Evolutionary conservation across 345 rosid genomes (phyloP).

Genomic region (Mangifera indica): DNA sequence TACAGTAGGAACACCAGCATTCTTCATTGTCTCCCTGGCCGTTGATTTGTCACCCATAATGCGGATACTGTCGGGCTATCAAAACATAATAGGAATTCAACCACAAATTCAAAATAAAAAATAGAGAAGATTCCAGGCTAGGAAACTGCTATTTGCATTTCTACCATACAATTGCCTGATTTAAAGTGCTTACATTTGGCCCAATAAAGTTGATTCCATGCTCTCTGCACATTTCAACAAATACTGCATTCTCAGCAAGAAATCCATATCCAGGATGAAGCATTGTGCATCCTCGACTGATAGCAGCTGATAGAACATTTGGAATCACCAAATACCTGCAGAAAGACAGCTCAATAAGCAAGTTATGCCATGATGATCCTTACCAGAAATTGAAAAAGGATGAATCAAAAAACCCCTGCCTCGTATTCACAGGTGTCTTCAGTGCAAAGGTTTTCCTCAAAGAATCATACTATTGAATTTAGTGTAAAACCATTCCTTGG

Average conservation of each 20-base stretch:
- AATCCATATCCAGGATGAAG: slow-evolving; percentile 99
- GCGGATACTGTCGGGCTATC: slow-evolving; percentile 95
- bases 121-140: no score
- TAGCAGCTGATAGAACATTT: slow-evolving; percentile 92
- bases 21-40: slow-evolving; percentile 99
- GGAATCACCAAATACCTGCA: slow-evolving; percentile 78
- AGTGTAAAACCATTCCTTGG: neutral
- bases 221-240: slow-evolving; percentile 96
- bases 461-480: neutral
- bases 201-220: slow-evolving; percentile 97
- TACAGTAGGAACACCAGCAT: slow-evolving; percentile 96
- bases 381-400: neutral
- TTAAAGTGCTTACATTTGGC: slow-evolving; percentile 66
- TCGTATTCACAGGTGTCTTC: neutral
- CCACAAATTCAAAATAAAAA: no score
- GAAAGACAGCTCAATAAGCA: slow-evolving; percentile 15
- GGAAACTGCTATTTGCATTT: slow-evolving; percentile 4
- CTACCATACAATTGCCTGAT: neutral
- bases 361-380: slow-evolving; percentile 2
- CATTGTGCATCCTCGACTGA: slow-evolving; percentile 88
- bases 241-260: slow-evolving; percentile 93
- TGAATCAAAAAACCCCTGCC: neutral
- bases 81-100: slow-evolving; percentile 14
- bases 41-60: slow-evolving; percentile 98
- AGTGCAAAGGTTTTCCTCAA: neutral